These are phyloP conservation scores for Psilocybe cyanescens DNA, from an alignment of 768 basidiomycete genomes.

Conservation along the genomic window DNA sequence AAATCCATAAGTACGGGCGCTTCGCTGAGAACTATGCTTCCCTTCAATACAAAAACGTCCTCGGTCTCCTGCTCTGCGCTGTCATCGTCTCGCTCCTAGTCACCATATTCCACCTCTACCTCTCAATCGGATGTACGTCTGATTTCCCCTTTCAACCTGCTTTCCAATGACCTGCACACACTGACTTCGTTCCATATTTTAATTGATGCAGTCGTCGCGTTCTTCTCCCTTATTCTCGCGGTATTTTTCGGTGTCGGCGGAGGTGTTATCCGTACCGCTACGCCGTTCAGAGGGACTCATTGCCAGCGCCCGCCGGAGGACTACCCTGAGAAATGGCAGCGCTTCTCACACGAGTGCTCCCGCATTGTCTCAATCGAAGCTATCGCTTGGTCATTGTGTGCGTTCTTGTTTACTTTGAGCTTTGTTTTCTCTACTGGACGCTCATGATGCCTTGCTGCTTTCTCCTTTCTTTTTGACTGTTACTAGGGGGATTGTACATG, in stretches of 20 bases:
- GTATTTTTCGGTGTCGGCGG: constrained; percentile 38
- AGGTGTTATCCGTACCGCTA: constrained; percentile 29
- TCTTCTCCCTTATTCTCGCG: constrained; percentile 30
- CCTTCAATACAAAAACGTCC: constrained; percentile 30
- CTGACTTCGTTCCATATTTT: too few relatives aligned
- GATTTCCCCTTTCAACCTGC: too few relatives aligned
- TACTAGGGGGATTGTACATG: constrained; percentile 29
- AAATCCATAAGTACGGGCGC: constrained; percentile 34
- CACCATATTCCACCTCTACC: constrained; percentile 28
- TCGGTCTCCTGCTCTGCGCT: constrained; percentile 32
- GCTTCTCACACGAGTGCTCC: constrained; percentile 27
- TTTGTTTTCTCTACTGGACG: background rate
- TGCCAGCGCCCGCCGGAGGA: constrained; percentile 21
- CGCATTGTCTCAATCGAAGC: constrained; percentile 31
- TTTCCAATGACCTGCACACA: too few relatives aligned
- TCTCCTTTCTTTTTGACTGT: too few relatives aligned
- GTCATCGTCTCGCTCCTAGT: constrained; percentile 28
- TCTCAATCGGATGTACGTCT: constrained; percentile 28
- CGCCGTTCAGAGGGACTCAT: constrained; percentile 29
- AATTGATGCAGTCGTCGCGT: constrained; percentile 24
- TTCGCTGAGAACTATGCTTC: constrained; percentile 28
- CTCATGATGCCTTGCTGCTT: background rate
- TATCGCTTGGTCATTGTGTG: constrained; percentile 34
- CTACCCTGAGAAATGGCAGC: constrained; percentile 28
- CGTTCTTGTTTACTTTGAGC: constrained; percentile 9